These are phyloP conservation scores for Hypoxylon trugodes DNA, from an alignment of 495 filamentous ascomycete species.

Conservation along the genomic window DNA sequence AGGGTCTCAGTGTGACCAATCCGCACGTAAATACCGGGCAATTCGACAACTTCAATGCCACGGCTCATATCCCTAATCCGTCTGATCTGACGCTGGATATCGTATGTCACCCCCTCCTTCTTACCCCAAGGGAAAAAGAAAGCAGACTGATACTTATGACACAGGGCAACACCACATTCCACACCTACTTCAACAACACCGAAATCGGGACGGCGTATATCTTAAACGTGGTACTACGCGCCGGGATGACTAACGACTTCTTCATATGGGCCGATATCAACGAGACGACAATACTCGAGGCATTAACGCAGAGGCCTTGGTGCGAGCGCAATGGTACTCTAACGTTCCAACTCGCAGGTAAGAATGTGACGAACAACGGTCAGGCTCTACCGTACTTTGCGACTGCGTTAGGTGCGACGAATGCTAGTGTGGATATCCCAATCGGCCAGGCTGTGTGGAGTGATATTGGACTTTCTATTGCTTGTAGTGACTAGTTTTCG, in stretches of 20 bases:
- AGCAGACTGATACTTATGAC: slow-evolving; percentile 27
- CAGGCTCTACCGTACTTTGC: slow-evolving; percentile 69
- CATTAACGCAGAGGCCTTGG: slow-evolving; percentile 46
- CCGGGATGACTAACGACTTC: slow-evolving; percentile 64
- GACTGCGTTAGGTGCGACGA: slow-evolving; percentile 47
- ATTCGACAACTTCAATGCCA: slow-evolving; percentile 70
- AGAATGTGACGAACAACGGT: slow-evolving; percentile 65
- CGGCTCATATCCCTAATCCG: slow-evolving; percentile 73
- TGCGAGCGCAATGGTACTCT: slow-evolving; percentile 63
- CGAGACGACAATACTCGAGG: slow-evolving; percentile 56
- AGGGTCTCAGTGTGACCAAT: slow-evolving; percentile 65
- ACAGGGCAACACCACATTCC: slow-evolving; percentile 72
- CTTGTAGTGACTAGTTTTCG: slow-evolving; percentile 3
- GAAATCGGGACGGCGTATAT: slow-evolving; percentile 65
- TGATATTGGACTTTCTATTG: slow-evolving; percentile 8
- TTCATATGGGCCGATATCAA: slow-evolving; percentile 64
- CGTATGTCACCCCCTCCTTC: slow-evolving; percentile 50
- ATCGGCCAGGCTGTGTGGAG: slow-evolving; percentile 39
- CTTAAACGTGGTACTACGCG: slow-evolving; percentile 64
- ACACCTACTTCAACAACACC: slow-evolving; percentile 61
- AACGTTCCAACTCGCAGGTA: slow-evolving; percentile 67
- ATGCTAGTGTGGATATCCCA: slow-evolving; percentile 49
- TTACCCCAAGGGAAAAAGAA: neutral
- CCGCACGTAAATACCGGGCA: slow-evolving; percentile 57
- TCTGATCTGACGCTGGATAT: slow-evolving; percentile 70